These are phyloP conservation scores for Arthrobotrys sphaeroides DNA, from an alignment of 2,329 filamentous ascomycete species.

Conservation along the genomic window DNA sequence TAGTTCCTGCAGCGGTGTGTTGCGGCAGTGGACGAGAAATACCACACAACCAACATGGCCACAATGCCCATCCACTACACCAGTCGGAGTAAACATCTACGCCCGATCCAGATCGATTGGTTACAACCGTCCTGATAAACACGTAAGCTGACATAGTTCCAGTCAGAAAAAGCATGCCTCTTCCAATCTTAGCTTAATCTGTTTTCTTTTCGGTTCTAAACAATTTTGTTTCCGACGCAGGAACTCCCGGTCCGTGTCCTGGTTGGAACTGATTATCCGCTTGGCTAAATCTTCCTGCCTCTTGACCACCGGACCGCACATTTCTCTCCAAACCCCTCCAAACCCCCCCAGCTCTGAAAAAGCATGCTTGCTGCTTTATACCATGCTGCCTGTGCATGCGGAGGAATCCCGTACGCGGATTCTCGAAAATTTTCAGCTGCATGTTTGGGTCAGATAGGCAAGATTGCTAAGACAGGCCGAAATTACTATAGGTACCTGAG, in stretches of 20 bases:
- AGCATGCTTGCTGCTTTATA: too few species aligned
- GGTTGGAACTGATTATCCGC: constrained; percentile 22
- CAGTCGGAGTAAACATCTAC: background rate
- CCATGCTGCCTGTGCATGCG: too few species aligned
- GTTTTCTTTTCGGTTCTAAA: constrained; percentile 34
- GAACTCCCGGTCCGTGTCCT: constrained; percentile 33
- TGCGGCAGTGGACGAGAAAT: constrained; percentile 16
- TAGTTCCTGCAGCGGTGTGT: too few species aligned
- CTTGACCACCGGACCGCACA: constrained; percentile 20
- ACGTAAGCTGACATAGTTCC: constrained; percentile 37
- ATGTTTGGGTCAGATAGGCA: constrained; percentile 30
- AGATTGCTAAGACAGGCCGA: constrained; percentile 4
- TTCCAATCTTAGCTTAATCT: constrained; percentile 8
- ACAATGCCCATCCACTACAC: background rate
- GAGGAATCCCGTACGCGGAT: background rate
- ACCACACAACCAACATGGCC: constrained; percentile 23
- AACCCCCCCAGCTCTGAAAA: background rate
- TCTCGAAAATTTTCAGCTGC: constrained; percentile 37
- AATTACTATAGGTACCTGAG: constrained; percentile 37
- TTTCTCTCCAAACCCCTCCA: background rate
- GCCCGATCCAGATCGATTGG: constrained; percentile 20
- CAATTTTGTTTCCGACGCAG: constrained; percentile 38
- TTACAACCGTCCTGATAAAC: background rate
- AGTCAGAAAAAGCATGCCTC: constrained; percentile 17
- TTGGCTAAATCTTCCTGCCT: constrained; percentile 41